phyloP scores from a whole-genome alignment of 345 rosid species.

The Murraya koenigii region DNA sequence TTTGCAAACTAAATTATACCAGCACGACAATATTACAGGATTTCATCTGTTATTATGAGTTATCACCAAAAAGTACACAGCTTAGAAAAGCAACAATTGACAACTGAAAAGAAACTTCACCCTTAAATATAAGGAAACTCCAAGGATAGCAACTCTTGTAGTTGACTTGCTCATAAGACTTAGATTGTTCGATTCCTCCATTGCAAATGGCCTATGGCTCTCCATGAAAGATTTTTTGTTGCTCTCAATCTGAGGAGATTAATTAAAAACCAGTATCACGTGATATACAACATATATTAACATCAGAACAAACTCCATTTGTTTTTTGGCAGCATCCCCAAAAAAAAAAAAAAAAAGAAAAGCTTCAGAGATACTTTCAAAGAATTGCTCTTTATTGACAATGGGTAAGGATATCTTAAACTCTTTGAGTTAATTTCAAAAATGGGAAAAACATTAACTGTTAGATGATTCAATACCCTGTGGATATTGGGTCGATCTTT shows the following conservation, averaged over 20 bases:
- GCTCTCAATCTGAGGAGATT: slow-evolving; percentile 36
- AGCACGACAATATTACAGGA: background rate
- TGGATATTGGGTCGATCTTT: background rate
- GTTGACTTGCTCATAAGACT: slow-evolving; percentile 49
- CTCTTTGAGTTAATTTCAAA: background rate
- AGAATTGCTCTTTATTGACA: background rate
- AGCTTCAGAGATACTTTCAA: background rate
- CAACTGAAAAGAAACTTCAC: slow-evolving; percentile 32
- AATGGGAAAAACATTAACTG: background rate
- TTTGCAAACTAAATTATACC: background rate
- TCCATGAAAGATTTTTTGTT: slow-evolving; percentile 31
- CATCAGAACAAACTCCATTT: background rate
- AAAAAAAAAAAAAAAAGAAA: background rate
- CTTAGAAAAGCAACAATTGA: slow-evolving; percentile 6
- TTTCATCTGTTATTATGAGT: background rate
- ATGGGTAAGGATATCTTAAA: background rate
- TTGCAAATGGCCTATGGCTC: slow-evolving; percentile 26
- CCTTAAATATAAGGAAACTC: slow-evolving; percentile 45
- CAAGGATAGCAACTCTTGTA: slow-evolving; percentile 82
- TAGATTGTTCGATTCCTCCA: slow-evolving; percentile 47
- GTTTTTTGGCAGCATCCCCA: background rate
- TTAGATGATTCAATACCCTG: background rate
- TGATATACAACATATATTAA: background rate
- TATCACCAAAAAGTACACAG: background rate
- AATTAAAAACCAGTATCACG: background rate